A percentile compares a stretch with the other conserved stretches of the same genome.
Conservation (phyloP, 73 alveolate species). For the Tetrahymena elliotti region DNA sequence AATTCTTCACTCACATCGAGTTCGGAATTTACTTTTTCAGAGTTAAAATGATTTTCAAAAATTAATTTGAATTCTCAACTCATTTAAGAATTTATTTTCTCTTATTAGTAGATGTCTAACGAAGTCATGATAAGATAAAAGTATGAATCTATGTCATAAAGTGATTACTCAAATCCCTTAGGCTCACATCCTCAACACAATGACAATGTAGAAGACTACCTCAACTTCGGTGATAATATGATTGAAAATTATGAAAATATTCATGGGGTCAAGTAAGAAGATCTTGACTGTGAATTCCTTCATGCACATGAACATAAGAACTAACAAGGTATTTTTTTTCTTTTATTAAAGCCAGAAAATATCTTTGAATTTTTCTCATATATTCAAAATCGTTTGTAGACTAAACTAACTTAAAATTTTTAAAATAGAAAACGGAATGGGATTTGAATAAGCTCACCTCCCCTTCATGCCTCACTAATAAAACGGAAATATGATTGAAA, state of each 20-base stretch:
- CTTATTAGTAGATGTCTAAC: neutral
- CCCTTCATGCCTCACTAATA: neutral
- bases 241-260: neutral
- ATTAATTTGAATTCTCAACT: neutral
- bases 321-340: neutral
- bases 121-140: neutral
- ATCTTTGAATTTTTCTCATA: neutral
- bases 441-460: neutral
- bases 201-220: neutral
- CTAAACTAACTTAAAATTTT: neutral
- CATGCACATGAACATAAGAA: neutral
- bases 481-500: neutral
- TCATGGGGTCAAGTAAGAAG: neutral
- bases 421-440: neutral
- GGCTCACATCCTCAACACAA: neutral
- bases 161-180: neutral
- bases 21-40: neutral
- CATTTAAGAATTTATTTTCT: neutral
- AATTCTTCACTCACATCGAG: neutral
- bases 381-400: neutral
- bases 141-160: neutral
- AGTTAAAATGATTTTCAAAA: neutral
- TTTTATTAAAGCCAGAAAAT: neutral
- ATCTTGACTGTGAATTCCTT: neutral
- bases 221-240: neutral